Percentiles rank a stretch among this genome's conserved stretches.
These are phyloP conservation scores for Quercus tomentella DNA, from an alignment of 331 rosid genomes.

Conservation along the genomic window DNA sequence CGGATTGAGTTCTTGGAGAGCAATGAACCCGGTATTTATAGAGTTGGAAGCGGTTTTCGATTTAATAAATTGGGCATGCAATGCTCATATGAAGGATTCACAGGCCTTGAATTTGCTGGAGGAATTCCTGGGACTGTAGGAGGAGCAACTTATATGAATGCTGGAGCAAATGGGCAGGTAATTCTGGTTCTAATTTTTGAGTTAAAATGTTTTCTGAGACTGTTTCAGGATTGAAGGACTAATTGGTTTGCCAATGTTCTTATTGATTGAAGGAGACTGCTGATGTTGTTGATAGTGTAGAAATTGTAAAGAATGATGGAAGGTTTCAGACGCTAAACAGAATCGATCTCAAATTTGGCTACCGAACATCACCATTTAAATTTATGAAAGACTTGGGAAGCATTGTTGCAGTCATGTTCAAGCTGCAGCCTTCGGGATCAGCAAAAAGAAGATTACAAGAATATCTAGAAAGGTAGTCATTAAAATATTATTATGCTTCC, in stretches of 20 bases:
- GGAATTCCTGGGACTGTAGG: slow-evolving; percentile 36
- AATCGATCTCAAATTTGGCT: slow-evolving; percentile 20
- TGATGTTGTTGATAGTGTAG: slow-evolving; percentile 17
- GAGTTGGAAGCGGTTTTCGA: slow-evolving; percentile 32
- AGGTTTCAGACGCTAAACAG: neutral
- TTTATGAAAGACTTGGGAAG: slow-evolving; percentile 28
- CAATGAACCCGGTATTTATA: slow-evolving; percentile 13
- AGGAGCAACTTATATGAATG: slow-evolving; percentile 33
- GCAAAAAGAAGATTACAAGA: slow-evolving; percentile 18
- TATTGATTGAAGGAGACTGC: slow-evolving; percentile 15
- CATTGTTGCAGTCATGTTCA: slow-evolving; percentile 25
- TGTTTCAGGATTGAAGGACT: neutral
- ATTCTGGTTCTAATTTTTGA: neutral
- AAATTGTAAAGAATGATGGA: slow-evolving; percentile 18
- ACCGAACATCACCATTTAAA: slow-evolving; percentile 27
- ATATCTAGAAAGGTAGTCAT: slow-evolving; percentile 20
- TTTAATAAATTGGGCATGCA: slow-evolving; percentile 19
- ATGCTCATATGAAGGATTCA: slow-evolving; percentile 31
- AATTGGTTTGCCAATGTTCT: neutral
- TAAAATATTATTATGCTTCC: neutral
- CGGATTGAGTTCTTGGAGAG: slow-evolving; percentile 28
- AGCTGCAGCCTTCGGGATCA: slow-evolving; percentile 12
- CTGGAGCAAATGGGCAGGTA: slow-evolving; percentile 37
- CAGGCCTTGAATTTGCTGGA: slow-evolving; percentile 30
- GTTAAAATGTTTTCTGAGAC: neutral